Percentiles rank a stretch among this genome's conserved stretches.
phyloP scores from a whole-genome alignment of 257 asterid species.

The Misopates orontium region DNA sequence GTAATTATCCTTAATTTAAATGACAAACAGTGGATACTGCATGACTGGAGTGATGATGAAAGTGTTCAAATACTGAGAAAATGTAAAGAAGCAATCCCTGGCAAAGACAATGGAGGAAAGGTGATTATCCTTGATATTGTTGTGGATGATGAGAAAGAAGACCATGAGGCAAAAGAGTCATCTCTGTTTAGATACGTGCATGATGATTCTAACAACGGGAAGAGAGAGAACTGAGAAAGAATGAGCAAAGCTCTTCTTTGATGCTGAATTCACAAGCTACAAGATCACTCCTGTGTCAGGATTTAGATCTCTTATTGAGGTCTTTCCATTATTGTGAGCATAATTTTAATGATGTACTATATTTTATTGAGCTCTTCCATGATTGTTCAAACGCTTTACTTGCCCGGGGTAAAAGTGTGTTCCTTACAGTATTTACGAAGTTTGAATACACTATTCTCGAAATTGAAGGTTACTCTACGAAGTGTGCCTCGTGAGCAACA shows the following conservation, averaged over 20 bases:
- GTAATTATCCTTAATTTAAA: too few species aligned
- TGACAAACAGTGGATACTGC: slow-evolving; percentile 22
- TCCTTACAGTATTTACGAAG: too few species aligned
- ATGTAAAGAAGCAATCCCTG: slow-evolving; percentile 24
- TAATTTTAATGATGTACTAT: too few species aligned
- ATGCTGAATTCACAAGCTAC: slow-evolving; percentile 22
- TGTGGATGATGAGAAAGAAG: not conserved
- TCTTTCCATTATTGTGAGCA: slow-evolving; percentile 21
- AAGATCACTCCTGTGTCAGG: slow-evolving; percentile 11
- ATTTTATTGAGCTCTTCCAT: too few species aligned
- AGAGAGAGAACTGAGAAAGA: slow-evolving; percentile 24
- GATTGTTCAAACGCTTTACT: too few species aligned
- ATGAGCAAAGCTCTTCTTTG: slow-evolving; percentile 23
- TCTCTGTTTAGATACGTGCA: slow-evolving; percentile 19
- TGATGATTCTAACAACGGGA: slow-evolving; percentile 3
- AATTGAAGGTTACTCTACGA: too few species aligned
- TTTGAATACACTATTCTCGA: too few species aligned
- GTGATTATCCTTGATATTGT: slow-evolving; percentile 6
- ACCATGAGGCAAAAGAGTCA: not conserved
- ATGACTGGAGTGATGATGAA: slow-evolving; percentile 21
- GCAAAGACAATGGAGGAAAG: slow-evolving; percentile 22
- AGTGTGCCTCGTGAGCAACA: too few species aligned
- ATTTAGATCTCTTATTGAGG: slow-evolving; percentile 18
- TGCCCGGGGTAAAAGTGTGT: too few species aligned
- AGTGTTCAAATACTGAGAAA: slow-evolving; percentile 13